These are phyloP conservation scores for Ciborinia camelliae DNA, from an alignment of 2,329 filamentous ascomycete genomes.

Conservation along the genomic window DNA sequence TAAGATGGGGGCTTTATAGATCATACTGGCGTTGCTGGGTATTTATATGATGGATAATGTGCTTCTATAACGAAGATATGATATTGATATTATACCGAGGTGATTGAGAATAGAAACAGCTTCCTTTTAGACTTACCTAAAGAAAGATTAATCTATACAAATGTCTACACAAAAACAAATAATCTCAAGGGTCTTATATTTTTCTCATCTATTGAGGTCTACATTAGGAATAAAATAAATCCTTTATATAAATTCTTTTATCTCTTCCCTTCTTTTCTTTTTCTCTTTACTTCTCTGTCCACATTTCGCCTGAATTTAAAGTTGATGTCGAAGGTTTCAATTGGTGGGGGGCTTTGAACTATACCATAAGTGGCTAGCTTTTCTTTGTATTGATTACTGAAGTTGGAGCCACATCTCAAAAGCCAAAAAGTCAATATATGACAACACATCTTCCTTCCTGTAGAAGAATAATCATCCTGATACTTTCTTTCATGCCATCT, in stretches of 20 bases:
- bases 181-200: not conserved
- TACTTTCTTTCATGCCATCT: constrained; percentile 13
- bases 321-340: not conserved
- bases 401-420: constrained; percentile 21
- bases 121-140: too few relatives aligned
- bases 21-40: constrained; percentile 2
- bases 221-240: not conserved
- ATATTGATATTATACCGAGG: not conserved
- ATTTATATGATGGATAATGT: not conserved
- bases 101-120: not conserved
- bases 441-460: constrained; percentile 11
- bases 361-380: constrained; percentile 8
- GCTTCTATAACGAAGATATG: not conserved
- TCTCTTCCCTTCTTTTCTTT: constrained; percentile 11
- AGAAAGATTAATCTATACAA: not conserved
- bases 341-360: not conserved
- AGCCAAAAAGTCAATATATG: constrained; percentile 12
- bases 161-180: not conserved
- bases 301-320: constrained; percentile 12
- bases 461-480: not conserved
- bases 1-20: not conserved
- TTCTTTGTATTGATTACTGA: not conserved
- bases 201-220: not conserved
- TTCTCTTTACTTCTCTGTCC: constrained; percentile 18
- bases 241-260: not conserved